A percentile compares a stretch with the other conserved stretches of the same genome.
Conservation (phyloP, 371 early-diverging fungal species). For the Cokeromyces recurvatus region DNA sequence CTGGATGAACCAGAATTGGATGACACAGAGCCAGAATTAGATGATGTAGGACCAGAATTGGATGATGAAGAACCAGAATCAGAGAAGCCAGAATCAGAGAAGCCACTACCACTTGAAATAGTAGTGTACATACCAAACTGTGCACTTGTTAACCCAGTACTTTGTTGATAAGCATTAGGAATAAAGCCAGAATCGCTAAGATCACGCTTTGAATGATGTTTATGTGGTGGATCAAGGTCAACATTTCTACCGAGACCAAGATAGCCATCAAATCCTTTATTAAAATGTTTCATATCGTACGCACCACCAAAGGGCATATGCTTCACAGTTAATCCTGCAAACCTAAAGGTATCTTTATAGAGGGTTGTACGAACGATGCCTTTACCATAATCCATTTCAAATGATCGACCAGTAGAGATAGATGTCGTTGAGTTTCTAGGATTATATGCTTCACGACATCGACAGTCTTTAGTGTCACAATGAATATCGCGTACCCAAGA, state of each 20-base stretch:
- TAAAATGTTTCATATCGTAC: conserved; percentile 38
- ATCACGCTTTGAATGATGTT: conserved; percentile 24
- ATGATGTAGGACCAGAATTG: too few relatives aligned
- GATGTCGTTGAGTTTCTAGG: conserved; percentile 29
- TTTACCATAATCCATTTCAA: conserved; percentile 38
- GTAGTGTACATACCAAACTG: conserved; percentile 44
- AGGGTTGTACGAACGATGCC: conserved; percentile 28
- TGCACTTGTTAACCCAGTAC: conserved; percentile 28
- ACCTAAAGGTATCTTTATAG: conserved; percentile 31
- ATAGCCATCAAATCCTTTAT: conserved; percentile 42
- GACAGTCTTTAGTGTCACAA: conserved; percentile 19
- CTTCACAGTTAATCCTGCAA: conserved; percentile 23
- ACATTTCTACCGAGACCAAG: conserved; percentile 42
- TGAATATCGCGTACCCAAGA: conserved; percentile 20
- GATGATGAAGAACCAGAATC: too few relatives aligned
- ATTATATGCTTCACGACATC: conserved; percentile 33
- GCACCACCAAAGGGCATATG: conserved; percentile 46
- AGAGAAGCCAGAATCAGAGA: conserved; percentile 25
- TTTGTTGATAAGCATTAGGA: conserved; percentile 35
- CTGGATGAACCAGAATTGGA: too few relatives aligned
- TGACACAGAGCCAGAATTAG: too few relatives aligned
- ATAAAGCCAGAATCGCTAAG: conserved; percentile 32
- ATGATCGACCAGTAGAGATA: conserved; percentile 22
- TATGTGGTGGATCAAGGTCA: conserved; percentile 15
- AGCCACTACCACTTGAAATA: conserved; percentile 16